These are phyloP conservation scores for Gaeumannomyces tritici DNA, from an alignment of 2,329 filamentous ascomycete genomes.

Conservation along the genomic window DNA sequence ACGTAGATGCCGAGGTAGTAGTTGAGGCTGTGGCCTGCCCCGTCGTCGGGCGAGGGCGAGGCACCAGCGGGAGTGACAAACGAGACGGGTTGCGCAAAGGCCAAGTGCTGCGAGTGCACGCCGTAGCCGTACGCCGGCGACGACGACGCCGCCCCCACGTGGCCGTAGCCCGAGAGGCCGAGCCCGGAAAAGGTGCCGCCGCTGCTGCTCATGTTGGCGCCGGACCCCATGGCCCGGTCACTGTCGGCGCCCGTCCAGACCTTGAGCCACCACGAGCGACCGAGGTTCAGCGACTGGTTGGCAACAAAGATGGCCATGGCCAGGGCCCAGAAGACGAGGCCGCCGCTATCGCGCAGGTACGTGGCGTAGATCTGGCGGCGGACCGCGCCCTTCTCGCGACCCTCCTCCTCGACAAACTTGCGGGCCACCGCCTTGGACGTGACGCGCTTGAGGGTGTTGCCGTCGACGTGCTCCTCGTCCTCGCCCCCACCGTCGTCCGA, in stretches of 20 bases:
- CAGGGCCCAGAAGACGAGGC: conserved; percentile 47
- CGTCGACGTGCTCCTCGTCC: conserved; percentile 28
- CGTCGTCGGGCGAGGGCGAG: conserved; percentile 13
- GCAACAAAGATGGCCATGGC: conserved; percentile 43
- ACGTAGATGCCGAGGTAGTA: conserved; percentile 65
- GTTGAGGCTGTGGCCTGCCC: conserved; percentile 28
- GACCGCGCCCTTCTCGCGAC: conserved; percentile 60
- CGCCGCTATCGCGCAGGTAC: conserved; percentile 60
- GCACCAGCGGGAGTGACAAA: background rate
- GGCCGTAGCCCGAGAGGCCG: background rate
- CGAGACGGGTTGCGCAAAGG: conserved; percentile 14
- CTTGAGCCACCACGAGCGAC: conserved; percentile 52
- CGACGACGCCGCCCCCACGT: background rate
- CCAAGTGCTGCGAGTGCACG: conserved; percentile 29
- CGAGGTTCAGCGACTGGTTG: conserved; percentile 43
- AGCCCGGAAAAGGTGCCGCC: conserved; percentile 4
- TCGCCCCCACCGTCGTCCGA: conserved; percentile 28
- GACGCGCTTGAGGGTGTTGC: conserved; percentile 36
- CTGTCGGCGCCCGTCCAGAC: conserved; percentile 47
- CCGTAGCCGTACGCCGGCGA: conserved; percentile 31
- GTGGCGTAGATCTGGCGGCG: conserved; percentile 55
- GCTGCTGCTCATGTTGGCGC: conserved; percentile 5
- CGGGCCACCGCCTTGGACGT: conserved; percentile 42
- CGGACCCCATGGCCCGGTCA: conserved; percentile 8
- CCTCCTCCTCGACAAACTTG: conserved; percentile 70